These are phyloP conservation scores for Mycena galericulata DNA, from an alignment of 768 basidiomycete genomes.

Conservation along the genomic window DNA sequence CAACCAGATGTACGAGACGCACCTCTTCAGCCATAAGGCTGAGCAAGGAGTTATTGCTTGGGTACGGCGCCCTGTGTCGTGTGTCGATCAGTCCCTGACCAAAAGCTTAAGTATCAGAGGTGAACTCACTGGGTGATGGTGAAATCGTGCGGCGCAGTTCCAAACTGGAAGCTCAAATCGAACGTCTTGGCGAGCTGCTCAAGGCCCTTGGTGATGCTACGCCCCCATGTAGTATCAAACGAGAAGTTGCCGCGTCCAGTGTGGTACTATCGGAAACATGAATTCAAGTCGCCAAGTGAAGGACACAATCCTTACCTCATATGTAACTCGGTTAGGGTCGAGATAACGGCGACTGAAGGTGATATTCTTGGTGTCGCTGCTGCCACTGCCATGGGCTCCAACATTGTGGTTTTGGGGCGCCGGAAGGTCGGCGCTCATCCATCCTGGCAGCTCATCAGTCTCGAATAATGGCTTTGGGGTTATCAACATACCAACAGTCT, in stretches of 20 bases:
- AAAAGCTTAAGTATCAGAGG: not conserved
- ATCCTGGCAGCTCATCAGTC: slow-evolving; percentile 51
- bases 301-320: slow-evolving; percentile 58
- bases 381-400: slow-evolving; percentile 9
- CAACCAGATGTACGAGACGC: not conserved
- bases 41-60: slow-evolving; percentile 70
- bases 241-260: slow-evolving; percentile 58
- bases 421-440: slow-evolving; percentile 65
- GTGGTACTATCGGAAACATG: slow-evolving; percentile 67
- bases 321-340: slow-evolving; percentile 83
- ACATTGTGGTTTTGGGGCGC: slow-evolving; percentile 14
- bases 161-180: slow-evolving; percentile 73
- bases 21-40: slow-evolving; percentile 48
- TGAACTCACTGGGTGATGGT: slow-evolving; percentile 67
- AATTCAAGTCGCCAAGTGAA: not conserved
- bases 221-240: slow-evolving; percentile 74
- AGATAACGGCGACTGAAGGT: slow-evolving; percentile 80
- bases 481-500: slow-evolving; percentile 78
- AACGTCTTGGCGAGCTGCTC: slow-evolving; percentile 65
- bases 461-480: not conserved
- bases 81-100: slow-evolving; percentile 12
- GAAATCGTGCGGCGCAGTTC: slow-evolving; percentile 82
- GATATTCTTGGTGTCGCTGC: slow-evolving; percentile 56
- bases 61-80: slow-evolving; percentile 66
- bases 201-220: slow-evolving; percentile 66